Base-by-base conservation (phyloP, 495 filamentous ascomycete genomes). In the Aspergillus saccharolyticus region DNA sequence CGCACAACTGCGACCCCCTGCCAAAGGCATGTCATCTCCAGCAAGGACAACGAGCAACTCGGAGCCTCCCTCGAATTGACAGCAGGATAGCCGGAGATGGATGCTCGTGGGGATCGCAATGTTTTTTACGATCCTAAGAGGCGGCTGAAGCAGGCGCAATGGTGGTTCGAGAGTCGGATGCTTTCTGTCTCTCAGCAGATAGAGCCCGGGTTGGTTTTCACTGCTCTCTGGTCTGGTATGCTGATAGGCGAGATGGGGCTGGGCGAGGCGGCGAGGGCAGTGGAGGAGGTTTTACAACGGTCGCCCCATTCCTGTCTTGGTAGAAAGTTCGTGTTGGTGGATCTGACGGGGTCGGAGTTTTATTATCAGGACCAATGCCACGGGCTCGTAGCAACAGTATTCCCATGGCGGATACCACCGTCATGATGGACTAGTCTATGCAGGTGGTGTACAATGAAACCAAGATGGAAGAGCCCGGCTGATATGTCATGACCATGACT, bases 291-390 rank as follows among this genome's bases (percentile, higher is more conserved):
- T 0, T 53, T 64, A 22, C 15, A 18, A 15, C 44, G 55, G 15
- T 49, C 19, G 9, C 1, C 0, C 3, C 58, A 64, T 58, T 2
- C 10, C 14, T 66, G 65, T 46, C 19, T 68, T 18, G 68, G 66
- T 6, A 66, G 57, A 12, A 68, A 59, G 28, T 24, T 70, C 4
- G 66, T 68, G 6, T 68, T 66, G 24, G 68, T 70, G 1, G 68
- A 70, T 24, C 44, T 66, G n/a, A 64, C 65, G 3, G 66, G 68
- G 1, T 57, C 67, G 10, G 67, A 70, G 33, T 66, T 59, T 22
- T 61, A 50, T 53, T 50, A 60, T 42, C 14, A 62, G 50, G 16
- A 53, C 52, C n/a, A 56, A 16, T 3, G n/a, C 44, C 6, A 3
- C 18, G 17, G 18, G 50, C n/a, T 50, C 60, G 17, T 15, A 16